These are phyloP conservation scores for Larix sibirica DNA, from an alignment of 83 land plant genomes.

Conservation along the genomic window DNA sequence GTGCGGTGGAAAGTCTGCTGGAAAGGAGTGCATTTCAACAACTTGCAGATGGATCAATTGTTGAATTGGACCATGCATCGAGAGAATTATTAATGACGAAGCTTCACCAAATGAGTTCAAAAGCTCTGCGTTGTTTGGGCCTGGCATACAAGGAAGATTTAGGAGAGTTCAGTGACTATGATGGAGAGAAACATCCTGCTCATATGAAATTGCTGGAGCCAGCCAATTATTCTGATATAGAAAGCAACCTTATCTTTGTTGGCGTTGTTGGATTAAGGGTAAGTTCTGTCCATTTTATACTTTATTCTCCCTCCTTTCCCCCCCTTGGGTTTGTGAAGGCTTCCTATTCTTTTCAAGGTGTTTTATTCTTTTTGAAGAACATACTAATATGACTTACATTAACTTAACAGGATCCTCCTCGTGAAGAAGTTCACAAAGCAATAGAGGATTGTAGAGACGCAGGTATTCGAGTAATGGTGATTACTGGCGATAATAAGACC, in stretches of 20 bases:
- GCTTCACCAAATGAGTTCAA: conserved; percentile 71
- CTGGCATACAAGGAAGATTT: conserved; percentile 87
- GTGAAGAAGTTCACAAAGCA: conserved; percentile 50
- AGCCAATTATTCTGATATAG: conserved; percentile 62
- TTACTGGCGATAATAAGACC: conserved; percentile 63
- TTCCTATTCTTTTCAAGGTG: neutral
- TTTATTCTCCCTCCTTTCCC: neutral
- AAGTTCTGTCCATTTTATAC: conserved; percentile 20
- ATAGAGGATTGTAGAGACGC: conserved; percentile 56
- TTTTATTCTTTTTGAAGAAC: neutral
- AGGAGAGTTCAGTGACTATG: conserved; percentile 67
- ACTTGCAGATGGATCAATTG: conserved; percentile 71
- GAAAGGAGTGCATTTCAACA: conserved; percentile 70
- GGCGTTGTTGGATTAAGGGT: conserved; percentile 92
- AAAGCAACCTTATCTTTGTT: conserved; percentile 79
- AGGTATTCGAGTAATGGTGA: conserved; percentile 61
- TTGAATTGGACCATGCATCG: conserved; percentile 56
- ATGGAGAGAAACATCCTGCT: conserved; percentile 75
- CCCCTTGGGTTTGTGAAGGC: neutral
- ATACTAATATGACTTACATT: neutral
- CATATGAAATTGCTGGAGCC: conserved; percentile 84
- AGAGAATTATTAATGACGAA: conserved; percentile 46
- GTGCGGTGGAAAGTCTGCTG: conserved; percentile 85
- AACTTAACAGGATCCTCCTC: conserved; percentile 54
- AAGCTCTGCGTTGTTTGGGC: conserved; percentile 82